phyloP scores from a whole-genome alignment of 129 eudicot species.

The Ambrosia trifida region DNA sequence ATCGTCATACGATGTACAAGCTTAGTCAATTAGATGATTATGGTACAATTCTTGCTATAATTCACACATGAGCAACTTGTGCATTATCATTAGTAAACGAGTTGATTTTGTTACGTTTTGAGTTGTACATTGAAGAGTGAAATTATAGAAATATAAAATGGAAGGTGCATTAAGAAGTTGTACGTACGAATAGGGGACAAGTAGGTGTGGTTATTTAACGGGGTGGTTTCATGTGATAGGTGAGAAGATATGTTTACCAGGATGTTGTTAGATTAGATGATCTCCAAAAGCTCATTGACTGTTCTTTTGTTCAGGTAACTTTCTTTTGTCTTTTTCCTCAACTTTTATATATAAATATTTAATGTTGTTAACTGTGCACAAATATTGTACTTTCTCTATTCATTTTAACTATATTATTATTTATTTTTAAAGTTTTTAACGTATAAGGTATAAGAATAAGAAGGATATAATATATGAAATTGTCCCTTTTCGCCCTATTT shows the following conservation, averaged over 20 bases:
- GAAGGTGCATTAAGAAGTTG: slow-evolving; percentile 24
- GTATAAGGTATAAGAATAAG: no score
- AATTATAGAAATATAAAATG: not conserved
- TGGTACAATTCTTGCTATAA: not conserved
- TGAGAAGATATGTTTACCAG: slow-evolving; percentile 86
- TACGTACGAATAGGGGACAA: slow-evolving; percentile 32
- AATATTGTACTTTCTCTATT: slow-evolving; percentile 21
- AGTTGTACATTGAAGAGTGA: not conserved
- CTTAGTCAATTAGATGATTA: not conserved
- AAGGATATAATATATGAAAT: no score
- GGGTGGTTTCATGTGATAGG: slow-evolving; percentile 52
- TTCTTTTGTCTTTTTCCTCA: slow-evolving; percentile 21
- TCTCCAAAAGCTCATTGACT: slow-evolving; percentile 87
- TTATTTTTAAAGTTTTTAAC: no score
- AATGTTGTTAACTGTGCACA: slow-evolving; percentile 1
- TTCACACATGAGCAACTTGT: not conserved
- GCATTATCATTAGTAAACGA: not conserved
- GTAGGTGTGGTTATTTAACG: slow-evolving; percentile 32
- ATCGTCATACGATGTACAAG: not conserved
- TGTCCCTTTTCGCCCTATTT: not conserved
- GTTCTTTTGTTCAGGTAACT: slow-evolving; percentile 78
- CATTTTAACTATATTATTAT: not conserved
- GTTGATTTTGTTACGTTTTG: not conserved
- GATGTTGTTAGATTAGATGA: slow-evolving; percentile 85
- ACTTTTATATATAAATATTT: slow-evolving; percentile 6